Conservation (phyloP, 441 rosid species). For the Pelargonium myrrhifolium region DNA sequence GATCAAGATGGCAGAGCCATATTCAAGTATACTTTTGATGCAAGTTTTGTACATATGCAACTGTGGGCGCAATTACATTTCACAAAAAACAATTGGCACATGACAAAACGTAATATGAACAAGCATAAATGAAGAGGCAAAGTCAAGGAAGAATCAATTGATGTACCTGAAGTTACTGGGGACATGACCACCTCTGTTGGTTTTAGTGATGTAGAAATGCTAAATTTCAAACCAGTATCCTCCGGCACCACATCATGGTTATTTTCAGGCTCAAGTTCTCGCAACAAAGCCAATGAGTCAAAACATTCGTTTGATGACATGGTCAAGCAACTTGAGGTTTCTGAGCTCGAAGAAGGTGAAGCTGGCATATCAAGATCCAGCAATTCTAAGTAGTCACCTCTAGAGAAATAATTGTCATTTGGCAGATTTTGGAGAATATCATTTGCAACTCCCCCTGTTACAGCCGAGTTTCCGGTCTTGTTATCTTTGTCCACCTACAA, state of each 20-base stretch:
- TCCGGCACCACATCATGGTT: conserved; percentile 12
- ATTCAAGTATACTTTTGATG: too few species aligned
- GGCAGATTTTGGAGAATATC: conserved; percentile 16
- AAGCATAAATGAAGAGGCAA: background rate
- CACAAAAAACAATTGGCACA: too few species aligned
- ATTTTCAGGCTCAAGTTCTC: conserved; percentile 30
- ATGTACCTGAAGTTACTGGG: conserved; percentile 37
- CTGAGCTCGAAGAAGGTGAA: conserved; percentile 45
- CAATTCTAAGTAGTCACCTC: conserved; percentile 43
- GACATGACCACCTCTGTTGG: conserved; percentile 22
- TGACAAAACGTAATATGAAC: too few species aligned
- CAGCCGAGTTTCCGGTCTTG: conserved; percentile 17
- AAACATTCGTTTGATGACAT: conserved; percentile 43
- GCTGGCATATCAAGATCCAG: conserved; percentile 35
- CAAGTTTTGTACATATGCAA: too few species aligned
- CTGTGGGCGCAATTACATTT: too few species aligned
- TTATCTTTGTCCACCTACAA: conserved; percentile 29
- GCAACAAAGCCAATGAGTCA: conserved; percentile 32
- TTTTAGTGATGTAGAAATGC: conserved; percentile 23
- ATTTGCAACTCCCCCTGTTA: conserved; percentile 19
- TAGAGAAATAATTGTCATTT: conserved; percentile 16
- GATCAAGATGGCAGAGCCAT: too few species aligned
- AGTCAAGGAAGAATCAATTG: background rate
- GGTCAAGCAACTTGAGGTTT: conserved; percentile 43
- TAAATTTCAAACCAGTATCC: conserved; percentile 18